Percentiles rank a stretch among this genome's conserved stretches.
These are phyloP conservation scores for Plenodomus tracheiphilus DNA, from an alignment of 2,329 filamentous ascomycete genomes.

Conservation along the genomic window DNA sequence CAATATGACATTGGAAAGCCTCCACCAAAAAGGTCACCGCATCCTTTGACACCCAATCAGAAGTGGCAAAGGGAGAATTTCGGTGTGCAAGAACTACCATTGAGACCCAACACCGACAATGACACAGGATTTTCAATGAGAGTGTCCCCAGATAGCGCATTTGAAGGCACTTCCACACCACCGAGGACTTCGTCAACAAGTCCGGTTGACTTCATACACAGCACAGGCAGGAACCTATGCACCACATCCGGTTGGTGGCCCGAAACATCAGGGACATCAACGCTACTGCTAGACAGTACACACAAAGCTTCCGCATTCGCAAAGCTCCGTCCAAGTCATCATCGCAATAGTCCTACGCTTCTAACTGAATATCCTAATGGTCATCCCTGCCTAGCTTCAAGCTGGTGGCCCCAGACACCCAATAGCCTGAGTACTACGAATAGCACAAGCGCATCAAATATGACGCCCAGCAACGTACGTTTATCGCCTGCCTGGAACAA, in stretches of 20 bases:
- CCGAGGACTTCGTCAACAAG: conserved; percentile 2
- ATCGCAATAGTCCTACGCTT: background rate
- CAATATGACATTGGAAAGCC: conserved; percentile 10
- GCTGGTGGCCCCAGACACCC: conserved; percentile 16
- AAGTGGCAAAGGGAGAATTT: conserved; percentile 9
- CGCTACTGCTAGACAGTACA: conserved; percentile 6
- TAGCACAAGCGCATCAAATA: background rate
- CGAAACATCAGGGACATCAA: conserved; percentile 1
- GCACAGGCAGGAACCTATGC: conserved; percentile 24
- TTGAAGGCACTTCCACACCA: background rate
- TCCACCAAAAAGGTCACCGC: conserved; percentile 1
- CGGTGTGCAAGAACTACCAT: conserved; percentile 3
- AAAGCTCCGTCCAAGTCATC: background rate
- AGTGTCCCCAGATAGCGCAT: background rate
- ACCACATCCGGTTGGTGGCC: conserved; percentile 29
- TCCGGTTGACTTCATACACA: conserved; percentile 19
- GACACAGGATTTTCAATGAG: background rate
- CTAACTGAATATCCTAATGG: background rate
- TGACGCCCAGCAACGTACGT: conserved; percentile 5
- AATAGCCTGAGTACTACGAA: background rate
- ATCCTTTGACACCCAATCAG: background rate
- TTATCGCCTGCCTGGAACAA: background rate
- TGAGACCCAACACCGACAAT: background rate
- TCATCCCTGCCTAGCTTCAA: conserved; percentile 15
- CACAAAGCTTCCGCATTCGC: conserved; percentile 12